Conservation (phyloP, 768 basidiomycete species). For the Leccinum olivaceopallidum region DNA sequence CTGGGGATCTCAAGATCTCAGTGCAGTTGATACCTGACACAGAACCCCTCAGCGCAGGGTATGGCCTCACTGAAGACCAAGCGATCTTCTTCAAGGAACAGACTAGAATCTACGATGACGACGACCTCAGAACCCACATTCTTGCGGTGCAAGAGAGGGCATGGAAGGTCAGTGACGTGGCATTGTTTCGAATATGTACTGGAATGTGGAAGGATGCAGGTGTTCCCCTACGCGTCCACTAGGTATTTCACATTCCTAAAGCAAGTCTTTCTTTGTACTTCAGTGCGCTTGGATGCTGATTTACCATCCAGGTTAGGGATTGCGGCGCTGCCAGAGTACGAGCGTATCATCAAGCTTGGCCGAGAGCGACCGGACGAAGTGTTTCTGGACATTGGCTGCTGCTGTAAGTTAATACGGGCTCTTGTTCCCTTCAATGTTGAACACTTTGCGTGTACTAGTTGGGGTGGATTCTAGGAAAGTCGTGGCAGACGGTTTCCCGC, state of each 20-base stretch:
- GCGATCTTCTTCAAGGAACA: conserved; percentile 29
- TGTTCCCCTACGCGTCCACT: conserved; percentile 33
- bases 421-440: not conserved
- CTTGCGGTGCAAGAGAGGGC: conserved; percentile 32
- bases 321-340: conserved; percentile 18
- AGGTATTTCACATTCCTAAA: conserved; percentile 24
- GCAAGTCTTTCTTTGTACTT: conserved; percentile 5
- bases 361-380: conserved; percentile 37
- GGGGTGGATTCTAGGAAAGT: conserved; percentile 41
- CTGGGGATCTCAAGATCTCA: conserved; percentile 13
- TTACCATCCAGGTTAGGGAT: conserved; percentile 13
- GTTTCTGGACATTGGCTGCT: conserved; percentile 48
- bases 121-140: conserved; percentile 31
- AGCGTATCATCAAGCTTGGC: conserved; percentile 36
- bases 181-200: not conserved
- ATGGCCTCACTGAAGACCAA: conserved; percentile 17
- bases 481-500: conserved; percentile 44
- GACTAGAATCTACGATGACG: conserved; percentile 31
- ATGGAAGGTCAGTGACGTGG: conserved; percentile 24
- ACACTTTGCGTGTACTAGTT: conserved; percentile 11
- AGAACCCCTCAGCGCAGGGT: not conserved
- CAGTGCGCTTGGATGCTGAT: not conserved
- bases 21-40: not conserved
- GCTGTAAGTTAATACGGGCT: conserved; percentile 33
- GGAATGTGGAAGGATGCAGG: conserved; percentile 8